Base-by-base conservation (phyloP, 768 basidiomycete species). In the Pseudohyphozyma bogoriensis region DNA sequence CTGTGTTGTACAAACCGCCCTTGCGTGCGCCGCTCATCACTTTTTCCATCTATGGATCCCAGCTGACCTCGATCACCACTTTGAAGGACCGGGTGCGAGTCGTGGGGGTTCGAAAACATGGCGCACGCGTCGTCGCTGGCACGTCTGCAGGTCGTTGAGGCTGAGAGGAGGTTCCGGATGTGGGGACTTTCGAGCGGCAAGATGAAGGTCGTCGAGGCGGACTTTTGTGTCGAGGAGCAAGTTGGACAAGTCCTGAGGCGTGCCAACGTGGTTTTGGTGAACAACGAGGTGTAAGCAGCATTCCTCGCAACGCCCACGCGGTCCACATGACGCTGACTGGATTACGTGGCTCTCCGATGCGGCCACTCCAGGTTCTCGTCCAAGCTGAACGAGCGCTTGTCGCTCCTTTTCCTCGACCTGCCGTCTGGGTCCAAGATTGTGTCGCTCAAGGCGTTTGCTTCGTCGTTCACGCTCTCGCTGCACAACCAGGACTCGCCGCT, bases 381-480 rank as follows among this genome's bases (percentile, higher is more conserved):
- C 0, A 57, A 69, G 3, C 72, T 97, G 62, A 97, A 96, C 73
- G 87, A 89, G 70, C 82, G 84, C 1, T 76, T 99, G 20, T 79
- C 86, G 47, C 84, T 86, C 32, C 86, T 89, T 70, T 97, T 97
- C 74, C 77, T 99, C 56, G 95, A 99, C 70, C 77, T 97, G 61
- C 95, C 90, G 70, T 89, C 93, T 60, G 88, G 89, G 24, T 89
- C 91, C 0, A 84, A 84, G 51, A 86, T 99, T 50, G 81, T 97
- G 39, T 90, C 88, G 24, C 76, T 99, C 22, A 83, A 85, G 60
- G 89, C 90, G 1, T 95, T 91, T 58, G 77, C 93, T 52, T 87
- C 86, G 0, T 85, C 89, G 67, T 84, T 85, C 46, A 92, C 87
- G 39, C 77, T 95, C 59, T 89, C 86, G 0, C 85, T 89, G 67